Percentiles rank a stretch among this genome's conserved stretches.
These are phyloP conservation scores for Amanita pseudoporphyria DNA, from an alignment of 768 basidiomycete genomes.

Conservation along the genomic window DNA sequence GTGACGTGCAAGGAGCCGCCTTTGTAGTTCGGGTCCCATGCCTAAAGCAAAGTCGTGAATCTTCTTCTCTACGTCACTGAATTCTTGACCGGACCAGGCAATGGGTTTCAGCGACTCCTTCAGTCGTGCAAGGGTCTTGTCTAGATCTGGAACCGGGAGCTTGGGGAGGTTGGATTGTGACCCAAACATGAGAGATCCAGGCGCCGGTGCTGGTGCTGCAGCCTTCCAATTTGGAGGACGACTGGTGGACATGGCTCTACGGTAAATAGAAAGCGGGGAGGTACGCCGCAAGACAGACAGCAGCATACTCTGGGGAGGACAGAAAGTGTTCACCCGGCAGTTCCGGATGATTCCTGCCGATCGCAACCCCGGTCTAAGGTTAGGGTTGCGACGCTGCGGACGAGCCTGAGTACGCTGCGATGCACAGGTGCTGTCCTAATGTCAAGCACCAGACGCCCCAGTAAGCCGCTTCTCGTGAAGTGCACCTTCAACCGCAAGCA, in stretches of 20 bases:
- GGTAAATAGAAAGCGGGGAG: background rate
- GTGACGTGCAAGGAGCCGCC: constrained; percentile 46
- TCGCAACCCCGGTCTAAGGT: background rate
- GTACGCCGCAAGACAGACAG: background rate
- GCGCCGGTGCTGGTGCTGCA: constrained; percentile 45
- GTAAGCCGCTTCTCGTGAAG: constrained; percentile 75
- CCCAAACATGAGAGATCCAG: constrained; percentile 51
- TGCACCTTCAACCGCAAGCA: constrained; percentile 68
- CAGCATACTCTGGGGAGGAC: background rate
- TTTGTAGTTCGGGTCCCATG: constrained; percentile 51
- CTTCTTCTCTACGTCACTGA: constrained; percentile 39
- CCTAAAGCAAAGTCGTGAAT: constrained; percentile 55
- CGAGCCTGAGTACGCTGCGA: background rate
- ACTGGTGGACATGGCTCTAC: constrained; percentile 12
- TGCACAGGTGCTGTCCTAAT: background rate
- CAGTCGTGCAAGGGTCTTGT: constrained; percentile 55
- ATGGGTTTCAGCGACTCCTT: constrained; percentile 67
- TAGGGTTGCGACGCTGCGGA: background rate
- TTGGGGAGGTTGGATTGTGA: constrained; percentile 53
- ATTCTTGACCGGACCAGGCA: constrained; percentile 54
- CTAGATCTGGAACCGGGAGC: constrained; percentile 69
- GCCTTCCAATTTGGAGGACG: constrained; percentile 63
- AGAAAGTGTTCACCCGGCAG: background rate
- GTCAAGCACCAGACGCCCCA: constrained; percentile 36
- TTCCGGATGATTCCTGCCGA: background rate